phyloP scores from a whole-genome alignment of 73 alveolate species.

The Stentor coeruleus region DNA sequence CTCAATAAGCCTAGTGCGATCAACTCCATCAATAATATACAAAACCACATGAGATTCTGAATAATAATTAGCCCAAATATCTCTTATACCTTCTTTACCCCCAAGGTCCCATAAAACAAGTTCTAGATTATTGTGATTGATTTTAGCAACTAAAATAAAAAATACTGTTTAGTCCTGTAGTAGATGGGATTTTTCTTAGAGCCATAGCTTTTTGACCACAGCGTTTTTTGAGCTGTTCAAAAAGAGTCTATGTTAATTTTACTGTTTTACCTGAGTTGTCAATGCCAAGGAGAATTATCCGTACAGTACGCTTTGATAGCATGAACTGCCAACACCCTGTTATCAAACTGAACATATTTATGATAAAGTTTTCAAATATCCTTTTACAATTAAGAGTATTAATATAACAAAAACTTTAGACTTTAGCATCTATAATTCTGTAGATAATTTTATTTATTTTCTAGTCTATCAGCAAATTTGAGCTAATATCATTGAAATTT shows the following conservation, averaged over 20 bases:
- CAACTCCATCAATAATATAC: conserved; percentile 16
- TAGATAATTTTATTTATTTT: too few relatives aligned
- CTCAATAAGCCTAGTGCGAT: not conserved
- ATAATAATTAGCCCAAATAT: conserved; percentile 11
- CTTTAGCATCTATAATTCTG: too few relatives aligned
- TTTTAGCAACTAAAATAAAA: not conserved
- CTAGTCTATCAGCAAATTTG: too few relatives aligned
- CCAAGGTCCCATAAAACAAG: conserved; percentile 16
- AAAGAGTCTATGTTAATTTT: not conserved
- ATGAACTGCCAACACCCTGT: not conserved
- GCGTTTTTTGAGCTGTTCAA: conserved; percentile 14
- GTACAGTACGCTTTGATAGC: not conserved
- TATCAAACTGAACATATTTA: not conserved
- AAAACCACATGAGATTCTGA: not conserved
- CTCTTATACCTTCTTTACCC: conserved; percentile 16
- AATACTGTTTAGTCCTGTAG: conserved; percentile 8
- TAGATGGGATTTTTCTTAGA: not conserved
- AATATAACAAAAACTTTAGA: too few relatives aligned
- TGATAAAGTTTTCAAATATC: too few relatives aligned
- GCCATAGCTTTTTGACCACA: conserved; percentile 7
- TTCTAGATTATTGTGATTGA: not conserved
- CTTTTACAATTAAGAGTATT: too few relatives aligned
- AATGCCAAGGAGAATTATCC: not conserved
- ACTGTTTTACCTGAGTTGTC: conserved; percentile 20
- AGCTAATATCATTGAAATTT: too few relatives aligned